phyloP scores from a whole-genome alignment of 2,329 filamentous ascomycete genomes.

The Trichoderma atroviride region DNA sequence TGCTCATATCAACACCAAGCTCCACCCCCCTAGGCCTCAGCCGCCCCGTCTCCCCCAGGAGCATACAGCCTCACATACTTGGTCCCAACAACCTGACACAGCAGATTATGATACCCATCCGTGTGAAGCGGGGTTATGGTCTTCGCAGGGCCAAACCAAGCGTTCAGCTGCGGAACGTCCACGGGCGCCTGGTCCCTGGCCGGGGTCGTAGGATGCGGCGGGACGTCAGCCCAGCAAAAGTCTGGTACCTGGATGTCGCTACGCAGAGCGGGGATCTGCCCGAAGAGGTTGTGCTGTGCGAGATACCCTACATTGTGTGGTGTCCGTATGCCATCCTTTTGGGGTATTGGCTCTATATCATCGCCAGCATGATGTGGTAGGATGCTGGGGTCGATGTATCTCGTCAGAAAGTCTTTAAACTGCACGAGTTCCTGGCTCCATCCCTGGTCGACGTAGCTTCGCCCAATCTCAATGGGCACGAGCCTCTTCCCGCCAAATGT shows the following conservation, averaged over 20 bases:
- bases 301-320: constrained; percentile 67
- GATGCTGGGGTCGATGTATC: constrained; percentile 53
- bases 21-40: constrained; percentile 66
- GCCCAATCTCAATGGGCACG: constrained; percentile 83
- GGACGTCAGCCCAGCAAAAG: constrained; percentile 75
- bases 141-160: constrained; percentile 86
- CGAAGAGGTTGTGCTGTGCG: constrained; percentile 86
- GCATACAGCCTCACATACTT: constrained; percentile 93
- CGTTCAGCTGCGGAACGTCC: constrained; percentile 73
- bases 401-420: constrained; percentile 70
- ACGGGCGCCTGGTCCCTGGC: constrained; percentile 46
- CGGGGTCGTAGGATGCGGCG: constrained; percentile 51
- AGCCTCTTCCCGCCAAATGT: constrained; percentile 78
- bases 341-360: background rate
- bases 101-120: constrained; percentile 90
- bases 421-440: constrained; percentile 83
- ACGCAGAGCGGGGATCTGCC: constrained; percentile 75
- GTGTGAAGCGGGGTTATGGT: constrained; percentile 94
- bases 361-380: constrained; percentile 26
- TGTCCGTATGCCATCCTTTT: background rate
- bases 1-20: constrained; percentile 84
- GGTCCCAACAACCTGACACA: constrained; percentile 83
- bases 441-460: constrained; percentile 81
- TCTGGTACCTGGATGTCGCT: constrained; percentile 81
- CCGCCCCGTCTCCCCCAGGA: constrained; percentile 58